A percentile compares a stretch with the other conserved stretches of the same genome.
Conservation (phyloP, 2,329 filamentous ascomycete species). For the Phoma sp. region DNA sequence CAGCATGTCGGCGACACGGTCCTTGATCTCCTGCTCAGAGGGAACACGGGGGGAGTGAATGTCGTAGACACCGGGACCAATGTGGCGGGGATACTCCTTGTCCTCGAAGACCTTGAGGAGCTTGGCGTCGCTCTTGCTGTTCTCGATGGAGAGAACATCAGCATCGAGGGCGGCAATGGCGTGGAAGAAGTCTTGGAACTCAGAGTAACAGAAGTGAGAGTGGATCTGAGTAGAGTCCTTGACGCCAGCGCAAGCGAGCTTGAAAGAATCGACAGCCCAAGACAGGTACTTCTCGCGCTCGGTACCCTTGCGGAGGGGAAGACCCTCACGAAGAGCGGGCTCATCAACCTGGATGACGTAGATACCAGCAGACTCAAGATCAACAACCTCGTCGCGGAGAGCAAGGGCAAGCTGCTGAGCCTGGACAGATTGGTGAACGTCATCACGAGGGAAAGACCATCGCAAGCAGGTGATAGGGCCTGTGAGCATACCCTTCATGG, state of each 20-base stretch:
- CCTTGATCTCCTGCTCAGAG: conserved; percentile 97
- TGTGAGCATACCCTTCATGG: conserved; percentile 99
- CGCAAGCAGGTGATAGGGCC: conserved; percentile 98
- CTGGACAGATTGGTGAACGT: conserved; percentile 98
- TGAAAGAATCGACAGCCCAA: conserved; percentile 99
- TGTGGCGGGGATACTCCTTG: conserved; percentile 96
- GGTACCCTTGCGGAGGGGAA: conserved; percentile 90
- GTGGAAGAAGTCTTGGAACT: conserved; percentile 99
- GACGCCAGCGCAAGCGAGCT: conserved; percentile 90
- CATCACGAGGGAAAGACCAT: conserved; percentile 99
- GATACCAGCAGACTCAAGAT: conserved; percentile 96
- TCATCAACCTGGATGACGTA: conserved; percentile 99
- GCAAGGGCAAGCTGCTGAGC: conserved; percentile 98
- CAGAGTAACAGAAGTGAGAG: conserved; percentile 99
- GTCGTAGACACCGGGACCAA: conserved; percentile 98
- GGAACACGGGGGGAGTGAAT: conserved; percentile 99
- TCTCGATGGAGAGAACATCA: conserved; percentile 98
- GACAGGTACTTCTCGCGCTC: conserved; percentile 96
- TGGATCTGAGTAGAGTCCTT: conserved; percentile 98
- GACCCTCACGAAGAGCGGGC: conserved; percentile 98
- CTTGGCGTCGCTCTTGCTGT: conserved; percentile 99
- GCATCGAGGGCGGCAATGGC: conserved; percentile 97
- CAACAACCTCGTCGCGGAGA: conserved; percentile 96
- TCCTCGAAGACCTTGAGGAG: conserved; percentile 98
- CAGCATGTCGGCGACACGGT: conserved; percentile 97